Conservation (phyloP, 306 rosid species). For the Quercus parvula region DNA sequence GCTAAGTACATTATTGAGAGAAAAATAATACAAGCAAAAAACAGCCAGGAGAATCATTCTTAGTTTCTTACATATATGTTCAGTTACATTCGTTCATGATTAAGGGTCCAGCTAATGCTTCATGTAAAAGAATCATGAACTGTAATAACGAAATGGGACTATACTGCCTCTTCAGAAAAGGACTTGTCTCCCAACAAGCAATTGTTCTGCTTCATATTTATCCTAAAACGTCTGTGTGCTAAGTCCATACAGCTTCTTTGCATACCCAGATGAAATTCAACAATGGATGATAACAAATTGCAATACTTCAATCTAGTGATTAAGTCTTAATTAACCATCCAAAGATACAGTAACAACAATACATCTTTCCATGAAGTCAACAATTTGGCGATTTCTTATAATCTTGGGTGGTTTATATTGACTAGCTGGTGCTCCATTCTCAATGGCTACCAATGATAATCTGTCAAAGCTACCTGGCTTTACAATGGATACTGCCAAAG, state of each 20-base stretch:
- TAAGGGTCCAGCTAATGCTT: not conserved
- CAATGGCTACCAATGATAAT: constrained; percentile 40
- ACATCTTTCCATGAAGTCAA: constrained; percentile 32
- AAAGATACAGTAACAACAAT: constrained; percentile 19
- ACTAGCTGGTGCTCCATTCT: constrained; percentile 57
- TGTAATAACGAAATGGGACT: not conserved
- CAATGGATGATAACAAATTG: no score
- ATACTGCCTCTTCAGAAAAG: no score
- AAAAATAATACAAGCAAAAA: not conserved
- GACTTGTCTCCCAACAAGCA: not conserved
- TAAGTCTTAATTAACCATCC: constrained; percentile 17
- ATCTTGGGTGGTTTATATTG: constrained; percentile 71
- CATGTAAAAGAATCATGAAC: not conserved
- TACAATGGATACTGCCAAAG: constrained; percentile 33
- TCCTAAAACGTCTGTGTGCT: no score
- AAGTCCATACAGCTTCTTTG: no score
- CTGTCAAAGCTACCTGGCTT: constrained; percentile 48
- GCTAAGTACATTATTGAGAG: not conserved
- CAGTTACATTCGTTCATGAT: not conserved
- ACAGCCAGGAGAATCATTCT: not conserved
- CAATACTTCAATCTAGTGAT: not conserved
- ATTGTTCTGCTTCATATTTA: not conserved
- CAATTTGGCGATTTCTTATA: constrained; percentile 43
- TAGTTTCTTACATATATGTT: not conserved
- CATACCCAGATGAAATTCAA: no score